Evolutionary conservation across 768 basidiomycete genomes (phyloP).

Genomic region (Nevesoporus exiguus): DNA sequence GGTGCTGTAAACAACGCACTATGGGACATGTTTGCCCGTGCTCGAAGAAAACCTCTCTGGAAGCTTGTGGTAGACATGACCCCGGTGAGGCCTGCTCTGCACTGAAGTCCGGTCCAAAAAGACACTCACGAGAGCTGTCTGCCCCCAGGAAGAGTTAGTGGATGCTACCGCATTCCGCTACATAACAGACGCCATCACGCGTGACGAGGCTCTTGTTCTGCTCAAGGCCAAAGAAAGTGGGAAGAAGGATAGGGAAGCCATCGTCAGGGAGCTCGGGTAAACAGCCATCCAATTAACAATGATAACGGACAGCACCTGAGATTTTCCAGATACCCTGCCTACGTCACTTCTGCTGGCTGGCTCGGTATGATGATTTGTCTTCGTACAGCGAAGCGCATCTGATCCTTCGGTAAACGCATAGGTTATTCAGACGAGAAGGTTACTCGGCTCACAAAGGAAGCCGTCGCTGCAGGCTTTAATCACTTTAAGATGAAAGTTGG

Average conservation of each 20-base stretch:
- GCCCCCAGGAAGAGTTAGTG: constrained; percentile 71
- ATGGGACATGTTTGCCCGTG: constrained; percentile 90
- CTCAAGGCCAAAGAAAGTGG: constrained; percentile 72
- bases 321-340: constrained; percentile 86
- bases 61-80: constrained; percentile 91
- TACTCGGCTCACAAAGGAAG: constrained; percentile 78
- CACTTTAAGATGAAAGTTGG: constrained; percentile 99
- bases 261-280: constrained; percentile 67
- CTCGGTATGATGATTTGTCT: constrained; percentile 45
- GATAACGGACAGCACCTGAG: not conserved
- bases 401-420: constrained; percentile 19
- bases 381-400: not conserved
- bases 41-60: constrained; percentile 85
- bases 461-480: constrained; percentile 85
- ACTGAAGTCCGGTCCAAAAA: not conserved
- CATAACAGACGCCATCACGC: constrained; percentile 90
- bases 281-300: constrained; percentile 8
- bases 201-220: constrained; percentile 82
- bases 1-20: constrained; percentile 89
- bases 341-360: constrained; percentile 93
- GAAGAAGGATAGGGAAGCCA: constrained; percentile 76
- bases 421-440: constrained; percentile 95
- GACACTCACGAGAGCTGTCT: not conserved
- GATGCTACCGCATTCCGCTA: constrained; percentile 78
- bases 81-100: constrained; percentile 42